A percentile compares a stretch with the other conserved stretches of the same genome.
These are phyloP conservation scores for Rhodotorula graminis DNA, from an alignment of 768 basidiomycete species.

Conservation along the genomic window DNA sequence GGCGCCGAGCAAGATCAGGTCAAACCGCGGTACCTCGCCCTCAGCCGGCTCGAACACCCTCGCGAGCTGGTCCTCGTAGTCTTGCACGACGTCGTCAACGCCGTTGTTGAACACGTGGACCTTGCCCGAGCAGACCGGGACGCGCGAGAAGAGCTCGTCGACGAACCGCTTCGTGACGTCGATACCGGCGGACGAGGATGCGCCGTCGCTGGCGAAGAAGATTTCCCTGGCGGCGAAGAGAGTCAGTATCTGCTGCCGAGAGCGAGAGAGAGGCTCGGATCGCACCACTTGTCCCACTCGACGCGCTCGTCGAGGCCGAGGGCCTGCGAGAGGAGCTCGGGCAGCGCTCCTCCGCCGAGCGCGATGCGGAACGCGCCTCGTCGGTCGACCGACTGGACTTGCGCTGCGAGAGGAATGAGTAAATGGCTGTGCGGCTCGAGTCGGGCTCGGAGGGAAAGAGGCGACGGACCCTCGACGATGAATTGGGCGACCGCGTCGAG, in stretches of 20 bases:
- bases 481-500: conserved; percentile 66
- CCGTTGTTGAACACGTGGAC: conserved; percentile 70
- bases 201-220: conserved; percentile 89
- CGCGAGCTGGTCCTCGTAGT: conserved; percentile 59
- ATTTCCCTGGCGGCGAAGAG: no score
- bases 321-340: conserved; percentile 53
- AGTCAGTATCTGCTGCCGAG: no score
- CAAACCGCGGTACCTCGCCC: conserved; percentile 65
- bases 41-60: conserved; percentile 77
- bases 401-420: conserved; percentile 50
- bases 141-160: conserved; percentile 72
- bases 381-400: conserved; percentile 78
- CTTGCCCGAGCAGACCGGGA: conserved; percentile 65
- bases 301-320: conserved; percentile 57
- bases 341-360: conserved; percentile 83
- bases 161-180: conserved; percentile 76
- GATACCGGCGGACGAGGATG: conserved; percentile 50
- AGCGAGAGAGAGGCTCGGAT: no score
- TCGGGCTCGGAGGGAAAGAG: neutral
- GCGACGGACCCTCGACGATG: conserved; percentile 55
- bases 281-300: conserved; percentile 87
- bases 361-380: conserved; percentile 86
- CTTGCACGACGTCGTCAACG: conserved; percentile 44
- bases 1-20: conserved; percentile 89
- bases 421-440: neutral